These are phyloP conservation scores for Sarocladiaceae sp. DNA, from an alignment of 2,329 filamentous ascomycete genomes.

Conservation along the genomic window DNA sequence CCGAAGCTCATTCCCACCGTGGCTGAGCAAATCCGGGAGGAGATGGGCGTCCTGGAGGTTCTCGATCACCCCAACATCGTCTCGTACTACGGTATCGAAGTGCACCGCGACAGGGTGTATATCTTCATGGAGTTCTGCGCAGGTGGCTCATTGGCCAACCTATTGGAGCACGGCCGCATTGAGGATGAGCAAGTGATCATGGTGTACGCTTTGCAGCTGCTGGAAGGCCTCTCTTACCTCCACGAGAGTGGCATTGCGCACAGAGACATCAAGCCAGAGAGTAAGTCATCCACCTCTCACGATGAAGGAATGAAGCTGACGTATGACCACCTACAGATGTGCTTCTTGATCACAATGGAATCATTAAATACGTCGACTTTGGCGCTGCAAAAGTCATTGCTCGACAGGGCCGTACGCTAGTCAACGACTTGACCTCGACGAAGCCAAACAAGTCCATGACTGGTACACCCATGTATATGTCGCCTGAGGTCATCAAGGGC, in stretches of 20 bases:
- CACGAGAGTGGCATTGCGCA: conserved; percentile 90
- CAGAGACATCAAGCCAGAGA: conserved; percentile 96
- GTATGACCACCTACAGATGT: conserved; percentile 64
- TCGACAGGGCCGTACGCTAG: conserved; percentile 81
- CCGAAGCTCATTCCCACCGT: conserved; percentile 93
- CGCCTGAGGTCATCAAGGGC: conserved; percentile 94
- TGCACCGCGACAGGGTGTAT: conserved; percentile 98
- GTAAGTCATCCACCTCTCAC: conserved; percentile 56
- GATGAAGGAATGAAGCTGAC: no score
- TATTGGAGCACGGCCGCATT: conserved; percentile 92
- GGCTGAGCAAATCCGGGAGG: conserved; percentile 87
- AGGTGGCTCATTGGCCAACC: conserved; percentile 80
- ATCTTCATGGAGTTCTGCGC: conserved; percentile 99
- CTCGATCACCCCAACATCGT: conserved; percentile 97
- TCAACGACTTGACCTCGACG: conserved; percentile 50
- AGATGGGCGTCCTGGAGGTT: conserved; percentile 94
- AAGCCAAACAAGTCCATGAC: conserved; percentile 86
- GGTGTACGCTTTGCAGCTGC: conserved; percentile 89
- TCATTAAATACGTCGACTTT: conserved; percentile 99
- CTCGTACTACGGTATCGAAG: conserved; percentile 95
- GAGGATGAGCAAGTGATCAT: conserved; percentile 97
- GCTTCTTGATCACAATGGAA: conserved; percentile 90
- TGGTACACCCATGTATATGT: conserved; percentile 99
- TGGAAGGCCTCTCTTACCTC: conserved; percentile 89
- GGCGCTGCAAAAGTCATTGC: conserved; percentile 96